These are phyloP conservation scores for Lichtheimia ramosa DNA, from an alignment of 371 early-diverging fungal genomes.

Conservation along the genomic window DNA sequence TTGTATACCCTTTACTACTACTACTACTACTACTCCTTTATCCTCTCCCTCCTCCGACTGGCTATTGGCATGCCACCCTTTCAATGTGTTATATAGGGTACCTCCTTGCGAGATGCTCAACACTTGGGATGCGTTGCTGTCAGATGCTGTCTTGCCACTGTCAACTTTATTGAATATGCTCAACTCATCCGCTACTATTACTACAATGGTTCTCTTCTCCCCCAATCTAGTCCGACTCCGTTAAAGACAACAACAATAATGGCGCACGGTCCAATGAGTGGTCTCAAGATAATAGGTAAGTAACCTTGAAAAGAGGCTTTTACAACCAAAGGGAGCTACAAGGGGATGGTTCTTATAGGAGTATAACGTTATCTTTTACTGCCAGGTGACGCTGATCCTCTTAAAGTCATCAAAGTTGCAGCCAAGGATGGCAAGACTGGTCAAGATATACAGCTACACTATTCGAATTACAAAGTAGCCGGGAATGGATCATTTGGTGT, in stretches of 20 bases:
- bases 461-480: conserved; percentile 85
- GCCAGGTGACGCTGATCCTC: conserved; percentile 54
- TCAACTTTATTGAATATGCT: not conserved
- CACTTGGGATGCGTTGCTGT: not conserved
- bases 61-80: no score
- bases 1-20: not conserved
- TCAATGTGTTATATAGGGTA: not conserved
- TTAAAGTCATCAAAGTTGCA: conserved; percentile 43
- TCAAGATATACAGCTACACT: conserved; percentile 80
- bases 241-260: conserved; percentile 3
- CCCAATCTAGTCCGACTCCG: conserved; percentile 1
- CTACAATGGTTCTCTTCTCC: not conserved
- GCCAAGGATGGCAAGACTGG: conserved; percentile 87
- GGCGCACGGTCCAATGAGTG: conserved; percentile 33
- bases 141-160: conserved; percentile 2
- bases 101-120: not conserved
- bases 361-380: not conserved
- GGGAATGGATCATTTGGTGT: conserved; percentile 97
- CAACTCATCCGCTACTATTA: not conserved
- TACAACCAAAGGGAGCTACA: not conserved
- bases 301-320: not conserved
- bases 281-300: conserved; percentile 26
- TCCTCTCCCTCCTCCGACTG: conserved; percentile 3
- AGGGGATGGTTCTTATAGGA: not conserved
- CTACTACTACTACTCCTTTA: not conserved